A percentile compares a stretch with the other conserved stretches of the same genome.
These are phyloP conservation scores for Colletotrichum noveboracense DNA, from an alignment of 2,329 filamentous ascomycete genomes.

Conservation along the genomic window DNA sequence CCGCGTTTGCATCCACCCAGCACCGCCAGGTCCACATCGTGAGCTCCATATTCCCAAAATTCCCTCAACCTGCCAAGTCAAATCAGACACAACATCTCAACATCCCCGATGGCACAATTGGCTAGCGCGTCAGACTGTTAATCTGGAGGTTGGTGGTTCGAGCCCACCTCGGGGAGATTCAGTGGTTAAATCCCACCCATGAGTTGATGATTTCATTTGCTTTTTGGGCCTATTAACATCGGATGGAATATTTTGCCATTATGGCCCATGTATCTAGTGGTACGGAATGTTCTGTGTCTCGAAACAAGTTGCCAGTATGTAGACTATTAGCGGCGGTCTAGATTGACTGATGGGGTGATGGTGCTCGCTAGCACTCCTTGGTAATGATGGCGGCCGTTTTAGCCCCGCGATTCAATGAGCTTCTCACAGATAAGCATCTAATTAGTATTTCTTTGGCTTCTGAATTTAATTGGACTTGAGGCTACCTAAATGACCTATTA, in stretches of 20 bases:
- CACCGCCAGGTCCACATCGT: neutral
- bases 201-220: neutral
- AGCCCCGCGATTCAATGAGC: neutral
- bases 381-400: neutral
- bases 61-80: neutral
- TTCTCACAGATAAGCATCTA: neutral
- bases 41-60: constrained; percentile 6
- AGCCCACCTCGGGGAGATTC: constrained; percentile 19
- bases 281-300: neutral
- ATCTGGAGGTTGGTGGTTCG: constrained; percentile 22
- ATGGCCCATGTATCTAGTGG: neutral
- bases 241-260: neutral
- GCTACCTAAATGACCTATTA: neutral
- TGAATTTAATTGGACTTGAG: neutral
- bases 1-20: neutral
- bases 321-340: neutral
- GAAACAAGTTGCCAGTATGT: neutral
- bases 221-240: neutral
- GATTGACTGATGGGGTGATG: neutral
- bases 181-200: neutral
- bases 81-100: neutral
- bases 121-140: constrained; percentile 22
- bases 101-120: constrained; percentile 22
- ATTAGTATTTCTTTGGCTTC: neutral
- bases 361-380: neutral